A percentile compares a stretch with the other conserved stretches of the same genome.
phyloP scores from a whole-genome alignment of 2,329 filamentous ascomycete genomes.

The Fusarium napiforme region DNA sequence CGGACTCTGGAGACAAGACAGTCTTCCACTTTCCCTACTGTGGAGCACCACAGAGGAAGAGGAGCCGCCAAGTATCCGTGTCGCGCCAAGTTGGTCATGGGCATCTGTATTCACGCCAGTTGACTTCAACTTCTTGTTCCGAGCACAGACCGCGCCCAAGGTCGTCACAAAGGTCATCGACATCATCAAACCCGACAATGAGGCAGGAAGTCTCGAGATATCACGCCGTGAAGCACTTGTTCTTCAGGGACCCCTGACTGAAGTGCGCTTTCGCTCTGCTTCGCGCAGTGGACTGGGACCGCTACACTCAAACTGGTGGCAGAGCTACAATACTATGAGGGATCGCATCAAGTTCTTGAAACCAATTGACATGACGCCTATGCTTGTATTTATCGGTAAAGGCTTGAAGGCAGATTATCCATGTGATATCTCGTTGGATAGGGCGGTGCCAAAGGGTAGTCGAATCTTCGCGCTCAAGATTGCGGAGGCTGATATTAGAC shows the following conservation, averaged over 20 bases:
- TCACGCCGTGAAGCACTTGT: neutral
- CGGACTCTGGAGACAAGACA: neutral
- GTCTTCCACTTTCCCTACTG: neutral
- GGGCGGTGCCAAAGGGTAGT: neutral
- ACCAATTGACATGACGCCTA: neutral
- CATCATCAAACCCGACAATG: accelerated
- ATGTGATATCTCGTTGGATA: neutral
- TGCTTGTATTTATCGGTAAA: neutral
- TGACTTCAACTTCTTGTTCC: neutral
- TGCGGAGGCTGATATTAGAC: neutral
- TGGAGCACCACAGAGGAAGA: neutral
- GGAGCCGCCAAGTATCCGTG: accelerated
- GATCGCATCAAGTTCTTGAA: neutral
- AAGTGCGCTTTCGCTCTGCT: neutral
- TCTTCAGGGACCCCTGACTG: neutral
- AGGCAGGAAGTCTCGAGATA: neutral
- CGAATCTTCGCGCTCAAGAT: neutral
- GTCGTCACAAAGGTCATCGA: neutral
- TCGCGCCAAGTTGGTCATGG: constrained; percentile 12
- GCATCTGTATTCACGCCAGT: neutral
- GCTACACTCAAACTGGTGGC: neutral
- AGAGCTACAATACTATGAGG: neutral
- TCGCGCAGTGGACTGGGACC: neutral
- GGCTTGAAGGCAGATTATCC: neutral
- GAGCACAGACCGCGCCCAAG: neutral